These are phyloP conservation scores for Periconia macrospinosa DNA, from an alignment of 2,329 filamentous ascomycete species.

Conservation along the genomic window DNA sequence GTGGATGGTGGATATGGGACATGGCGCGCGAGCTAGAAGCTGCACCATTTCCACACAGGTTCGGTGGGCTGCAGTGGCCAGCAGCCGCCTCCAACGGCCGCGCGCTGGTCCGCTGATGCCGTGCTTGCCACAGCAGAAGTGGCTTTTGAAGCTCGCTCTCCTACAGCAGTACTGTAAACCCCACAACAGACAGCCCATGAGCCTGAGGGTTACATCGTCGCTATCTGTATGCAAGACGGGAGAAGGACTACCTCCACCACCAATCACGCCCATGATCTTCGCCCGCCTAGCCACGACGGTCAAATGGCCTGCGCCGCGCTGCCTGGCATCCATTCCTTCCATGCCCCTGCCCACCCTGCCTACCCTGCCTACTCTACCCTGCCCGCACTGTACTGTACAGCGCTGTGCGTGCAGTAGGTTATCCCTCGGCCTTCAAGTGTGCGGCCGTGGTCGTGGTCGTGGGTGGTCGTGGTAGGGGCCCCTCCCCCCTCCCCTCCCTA, in stretches of 20 bases:
- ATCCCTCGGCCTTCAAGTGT: slow-evolving; percentile 27
- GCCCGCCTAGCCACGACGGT: background rate
- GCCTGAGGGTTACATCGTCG: background rate
- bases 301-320: background rate
- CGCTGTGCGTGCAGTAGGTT: slow-evolving; percentile 23
- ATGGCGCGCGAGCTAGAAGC: slow-evolving; percentile 28
- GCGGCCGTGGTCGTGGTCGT: too few relatives aligned
- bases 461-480: slow-evolving; percentile 34
- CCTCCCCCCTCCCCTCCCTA: slow-evolving; percentile 16
- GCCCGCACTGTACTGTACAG: too few relatives aligned
- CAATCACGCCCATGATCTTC: slow-evolving; percentile 23
- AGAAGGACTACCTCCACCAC: slow-evolving; percentile 14
- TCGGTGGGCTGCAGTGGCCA: slow-evolving; percentile 33
- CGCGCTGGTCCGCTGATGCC: slow-evolving; percentile 1
- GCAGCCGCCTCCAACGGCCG: slow-evolving; percentile 20
- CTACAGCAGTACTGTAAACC: slow-evolving; percentile 35
- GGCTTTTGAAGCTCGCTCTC: too few relatives aligned
- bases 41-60: slow-evolving; percentile 36
- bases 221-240: background rate
- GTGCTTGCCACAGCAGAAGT: slow-evolving; percentile 8
- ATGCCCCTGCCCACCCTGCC: too few relatives aligned
- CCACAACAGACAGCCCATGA: slow-evolving; percentile 8
- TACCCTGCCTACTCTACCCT: too few relatives aligned
- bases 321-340: too few relatives aligned
- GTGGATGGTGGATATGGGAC: too few relatives aligned